Evolutionary conservation across 345 rosid genomes (phyloP).

Genomic region (Arabidopsis suecica): DNA sequence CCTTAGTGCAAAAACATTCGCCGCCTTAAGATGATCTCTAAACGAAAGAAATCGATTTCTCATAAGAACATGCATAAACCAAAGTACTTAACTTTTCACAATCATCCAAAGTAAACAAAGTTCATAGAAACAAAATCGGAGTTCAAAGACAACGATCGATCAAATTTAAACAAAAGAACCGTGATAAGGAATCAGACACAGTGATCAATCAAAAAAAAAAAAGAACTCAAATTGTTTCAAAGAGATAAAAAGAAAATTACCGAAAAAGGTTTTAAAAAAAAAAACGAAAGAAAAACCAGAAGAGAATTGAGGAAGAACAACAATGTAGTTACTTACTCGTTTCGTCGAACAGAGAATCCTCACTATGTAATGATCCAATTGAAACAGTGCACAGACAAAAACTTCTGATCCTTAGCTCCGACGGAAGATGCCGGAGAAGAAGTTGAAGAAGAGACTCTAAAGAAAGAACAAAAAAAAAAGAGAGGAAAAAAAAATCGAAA

Average conservation of each 20-base stretch:
- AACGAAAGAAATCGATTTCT: not conserved
- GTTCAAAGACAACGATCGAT: constrained; percentile 7
- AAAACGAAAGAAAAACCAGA: not conserved
- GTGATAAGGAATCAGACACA: not conserved
- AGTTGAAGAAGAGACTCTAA: not conserved
- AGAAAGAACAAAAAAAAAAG: not conserved
- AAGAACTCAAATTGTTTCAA: not conserved
- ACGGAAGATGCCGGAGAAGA: not conserved
- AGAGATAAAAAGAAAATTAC: constrained; percentile 9
- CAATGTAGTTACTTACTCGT: constrained; percentile 44
- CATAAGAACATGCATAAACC: constrained; percentile 38
- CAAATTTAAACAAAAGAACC: not conserved
- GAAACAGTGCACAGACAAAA: not conserved
- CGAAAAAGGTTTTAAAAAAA: not conserved
- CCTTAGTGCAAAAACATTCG: constrained; percentile 23
- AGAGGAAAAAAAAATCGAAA: constrained; percentile 13
- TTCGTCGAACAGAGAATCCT: constrained; percentile 14
- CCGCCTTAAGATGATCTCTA: constrained; percentile 20
- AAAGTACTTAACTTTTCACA: not conserved
- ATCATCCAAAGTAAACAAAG: not conserved
- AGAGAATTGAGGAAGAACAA: constrained; percentile 8
- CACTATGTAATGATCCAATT: not conserved
- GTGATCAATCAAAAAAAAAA: constrained; percentile 6
- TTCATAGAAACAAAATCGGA: not conserved
- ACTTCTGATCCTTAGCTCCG: not conserved